phyloP scores from a whole-genome alignment of 140 eudicot genomes.

The Anethum foeniculum region DNA sequence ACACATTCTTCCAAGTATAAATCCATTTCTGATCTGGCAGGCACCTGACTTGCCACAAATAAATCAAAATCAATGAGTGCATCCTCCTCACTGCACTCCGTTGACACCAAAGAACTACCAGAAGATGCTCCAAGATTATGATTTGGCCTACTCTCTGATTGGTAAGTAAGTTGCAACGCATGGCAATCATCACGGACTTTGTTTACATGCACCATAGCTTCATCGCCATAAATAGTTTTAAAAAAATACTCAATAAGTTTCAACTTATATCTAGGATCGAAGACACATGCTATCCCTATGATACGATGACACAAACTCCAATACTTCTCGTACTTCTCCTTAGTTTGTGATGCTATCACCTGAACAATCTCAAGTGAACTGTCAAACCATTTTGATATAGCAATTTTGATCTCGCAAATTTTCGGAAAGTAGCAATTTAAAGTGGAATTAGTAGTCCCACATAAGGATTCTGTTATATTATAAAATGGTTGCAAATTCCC shows the following conservation, averaged over 20 bases:
- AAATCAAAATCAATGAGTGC: slow-evolving; percentile 1
- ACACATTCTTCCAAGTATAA: slow-evolving; percentile 13
- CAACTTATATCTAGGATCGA: slow-evolving; percentile 18
- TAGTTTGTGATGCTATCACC: slow-evolving; percentile 11
- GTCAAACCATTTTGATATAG: slow-evolving; percentile 10
- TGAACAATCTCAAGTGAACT: slow-evolving; percentile 11
- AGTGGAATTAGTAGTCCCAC: not conserved
- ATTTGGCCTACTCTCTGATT: not conserved
- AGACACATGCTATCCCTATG: slow-evolving; percentile 10
- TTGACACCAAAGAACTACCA: not conserved
- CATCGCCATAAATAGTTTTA: not conserved
- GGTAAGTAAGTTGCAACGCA: slow-evolving; percentile 1
- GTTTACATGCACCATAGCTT: slow-evolving; percentile 6
- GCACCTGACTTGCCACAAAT: slow-evolving; percentile 14
- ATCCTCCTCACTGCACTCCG: slow-evolving; percentile 2
- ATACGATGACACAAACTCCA: slow-evolving; percentile 12
- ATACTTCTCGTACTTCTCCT: slow-evolving; percentile 3
- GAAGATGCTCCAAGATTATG: not conserved
- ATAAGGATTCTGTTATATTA: slow-evolving; percentile 7
- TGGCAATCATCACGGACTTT: slow-evolving; percentile 7
- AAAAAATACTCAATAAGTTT: slow-evolving; percentile 7
- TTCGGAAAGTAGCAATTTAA: slow-evolving; percentile 12
- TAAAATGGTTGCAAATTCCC: slow-evolving; percentile 11
- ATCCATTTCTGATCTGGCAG: slow-evolving; percentile 6
- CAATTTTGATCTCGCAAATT: slow-evolving; percentile 11